phyloP scores from a whole-genome alignment of 2,329 filamentous ascomycete genomes.

The Penicillium psychrosexuale region DNA sequence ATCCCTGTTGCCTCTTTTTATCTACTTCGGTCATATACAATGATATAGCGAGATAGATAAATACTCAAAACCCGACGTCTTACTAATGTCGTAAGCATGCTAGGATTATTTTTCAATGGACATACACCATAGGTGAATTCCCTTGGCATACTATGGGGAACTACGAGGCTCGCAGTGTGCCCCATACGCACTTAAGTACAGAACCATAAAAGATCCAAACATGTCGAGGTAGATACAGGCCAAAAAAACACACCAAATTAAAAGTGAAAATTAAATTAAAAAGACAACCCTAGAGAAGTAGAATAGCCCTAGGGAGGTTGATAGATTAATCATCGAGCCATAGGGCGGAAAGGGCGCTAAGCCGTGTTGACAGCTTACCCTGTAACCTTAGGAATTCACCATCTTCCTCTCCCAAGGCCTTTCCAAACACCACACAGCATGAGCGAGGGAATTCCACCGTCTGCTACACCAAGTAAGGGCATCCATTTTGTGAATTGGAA shows the following conservation, averaged over 20 bases:
- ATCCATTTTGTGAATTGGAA: conserved; percentile 2
- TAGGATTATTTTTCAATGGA: not conserved
- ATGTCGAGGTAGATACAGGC: not conserved
- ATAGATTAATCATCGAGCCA: conserved; percentile 12
- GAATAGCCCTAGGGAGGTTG: not conserved
- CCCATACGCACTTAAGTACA: not conserved
- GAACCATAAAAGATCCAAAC: not conserved
- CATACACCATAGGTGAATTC: not conserved
- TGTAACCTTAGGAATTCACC: conserved; percentile 9
- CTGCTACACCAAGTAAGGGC: conserved; percentile 24
- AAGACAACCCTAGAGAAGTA: not conserved
- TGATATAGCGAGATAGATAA: not conserved
- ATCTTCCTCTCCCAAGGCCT: conserved; percentile 1
- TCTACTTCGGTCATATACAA: not conserved
- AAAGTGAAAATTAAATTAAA: not conserved
- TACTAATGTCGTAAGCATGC: not conserved
- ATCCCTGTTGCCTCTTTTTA: not conserved
- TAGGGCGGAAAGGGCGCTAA: conserved; percentile 26
- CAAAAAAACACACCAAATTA: not conserved
- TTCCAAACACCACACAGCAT: conserved; percentile 16
- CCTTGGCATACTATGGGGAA: not conserved
- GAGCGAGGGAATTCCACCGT: conserved; percentile 20
- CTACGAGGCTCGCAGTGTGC: not conserved
- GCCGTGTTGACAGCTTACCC: conserved; percentile 36
- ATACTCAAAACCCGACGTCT: not conserved